phyloP scores from a whole-genome alignment of 176 grass and related monocot species.

The Bromus sterilis region DNA sequence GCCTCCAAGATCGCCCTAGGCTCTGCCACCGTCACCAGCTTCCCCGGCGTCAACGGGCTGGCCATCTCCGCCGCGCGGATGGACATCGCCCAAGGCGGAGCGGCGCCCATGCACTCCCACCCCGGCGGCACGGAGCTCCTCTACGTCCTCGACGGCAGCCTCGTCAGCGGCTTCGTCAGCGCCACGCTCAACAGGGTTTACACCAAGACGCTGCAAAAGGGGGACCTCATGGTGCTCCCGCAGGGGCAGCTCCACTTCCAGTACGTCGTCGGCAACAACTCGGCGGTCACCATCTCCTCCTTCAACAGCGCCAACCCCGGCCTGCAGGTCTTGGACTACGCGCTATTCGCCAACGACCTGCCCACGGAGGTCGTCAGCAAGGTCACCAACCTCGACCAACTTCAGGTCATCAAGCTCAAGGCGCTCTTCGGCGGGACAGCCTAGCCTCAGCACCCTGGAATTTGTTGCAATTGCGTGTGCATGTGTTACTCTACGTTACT shows the following conservation, averaged over 20 bases:
- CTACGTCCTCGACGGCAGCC: constrained; percentile 6
- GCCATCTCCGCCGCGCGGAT: constrained; percentile 38
- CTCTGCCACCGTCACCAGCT: constrained; percentile 35
- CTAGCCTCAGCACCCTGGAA: no score
- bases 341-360: constrained; percentile 31
- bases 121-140: constrained; percentile 34
- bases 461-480: no score
- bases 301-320: constrained; percentile 42
- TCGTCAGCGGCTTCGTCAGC: constrained; percentile 28
- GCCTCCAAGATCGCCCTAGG: constrained; percentile 25
- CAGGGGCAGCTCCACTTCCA: constrained; percentile 40
- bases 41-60: no score
- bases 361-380: no score
- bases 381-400: constrained; percentile 33
- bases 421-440: constrained; percentile 32
- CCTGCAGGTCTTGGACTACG: constrained; percentile 30
- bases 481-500: no score
- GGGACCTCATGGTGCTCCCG: constrained; percentile 34
- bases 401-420: no score
- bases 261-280: constrained; percentile 17
- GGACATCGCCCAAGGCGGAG: constrained; percentile 24
- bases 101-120: constrained; percentile 40
- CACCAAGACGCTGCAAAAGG: constrained; percentile 17
- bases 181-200: constrained; percentile 9
- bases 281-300: constrained; percentile 13